Evolutionary conservation across 225 moss, liverwort and hornwort genomes (phyloP).

Genomic region (Lunularia cruciata): DNA sequence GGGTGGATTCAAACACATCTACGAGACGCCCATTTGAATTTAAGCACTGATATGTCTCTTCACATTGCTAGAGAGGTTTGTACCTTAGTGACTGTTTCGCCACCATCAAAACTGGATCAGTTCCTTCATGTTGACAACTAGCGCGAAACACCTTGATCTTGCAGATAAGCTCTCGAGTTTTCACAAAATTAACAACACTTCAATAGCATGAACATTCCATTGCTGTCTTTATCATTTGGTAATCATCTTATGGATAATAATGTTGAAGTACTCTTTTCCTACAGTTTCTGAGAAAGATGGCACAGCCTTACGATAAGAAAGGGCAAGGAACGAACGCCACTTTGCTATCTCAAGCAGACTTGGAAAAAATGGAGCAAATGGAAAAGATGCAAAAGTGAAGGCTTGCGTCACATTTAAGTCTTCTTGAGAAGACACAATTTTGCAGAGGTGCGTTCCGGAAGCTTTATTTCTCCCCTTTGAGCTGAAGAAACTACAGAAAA

Average conservation of each 20-base stretch:
- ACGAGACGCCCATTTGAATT: constrained; percentile 93
- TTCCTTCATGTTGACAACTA: too few species aligned
- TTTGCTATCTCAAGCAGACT: constrained; percentile 81
- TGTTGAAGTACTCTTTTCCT: too few species aligned
- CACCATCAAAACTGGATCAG: too few species aligned
- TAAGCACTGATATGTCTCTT: constrained; percentile 98
- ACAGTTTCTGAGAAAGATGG: constrained; percentile 98
- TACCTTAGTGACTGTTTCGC: not conserved
- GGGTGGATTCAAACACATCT: constrained; percentile 96
- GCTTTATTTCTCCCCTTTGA: too few species aligned
- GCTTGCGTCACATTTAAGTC: not conserved
- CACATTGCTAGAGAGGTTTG: constrained; percentile 95
- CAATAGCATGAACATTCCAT: not conserved
- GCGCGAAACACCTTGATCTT: not conserved
- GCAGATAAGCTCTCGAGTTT: not conserved
- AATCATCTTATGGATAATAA: not conserved
- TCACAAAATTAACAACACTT: too few species aligned
- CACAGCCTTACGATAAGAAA: constrained; percentile 85
- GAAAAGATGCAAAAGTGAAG: constrained; percentile 27
- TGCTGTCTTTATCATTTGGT: too few species aligned
- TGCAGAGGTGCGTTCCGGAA: not conserved
- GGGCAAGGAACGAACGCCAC: constrained; percentile 71
- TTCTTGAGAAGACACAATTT: not conserved
- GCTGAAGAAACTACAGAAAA: too few species aligned
- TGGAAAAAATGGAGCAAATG: constrained; percentile 64